These are phyloP conservation scores for Neonectria coccinea DNA, from an alignment of 2,329 filamentous ascomycete genomes.

Conservation along the genomic window DNA sequence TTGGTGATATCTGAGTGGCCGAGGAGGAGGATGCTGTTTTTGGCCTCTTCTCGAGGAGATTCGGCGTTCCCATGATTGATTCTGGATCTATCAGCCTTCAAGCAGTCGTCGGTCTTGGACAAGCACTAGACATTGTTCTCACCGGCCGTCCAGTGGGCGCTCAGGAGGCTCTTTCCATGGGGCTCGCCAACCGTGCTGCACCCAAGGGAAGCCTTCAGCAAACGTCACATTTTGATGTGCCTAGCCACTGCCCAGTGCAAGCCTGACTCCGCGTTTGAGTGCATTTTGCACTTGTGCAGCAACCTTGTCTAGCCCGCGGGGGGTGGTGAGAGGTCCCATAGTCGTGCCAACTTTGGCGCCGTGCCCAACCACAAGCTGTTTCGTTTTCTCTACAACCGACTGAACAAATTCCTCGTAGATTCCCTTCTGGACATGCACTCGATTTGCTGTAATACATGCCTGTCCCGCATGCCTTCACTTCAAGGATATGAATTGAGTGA, in stretches of 20 bases:
- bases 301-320: conserved; percentile 43
- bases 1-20: conserved; percentile 65
- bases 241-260: no score
- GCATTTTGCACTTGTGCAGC: conserved; percentile 28
- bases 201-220: conserved; percentile 53
- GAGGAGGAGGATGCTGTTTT: conserved; percentile 66
- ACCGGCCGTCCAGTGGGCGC: conserved; percentile 59
- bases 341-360: conserved; percentile 36
- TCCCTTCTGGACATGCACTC: conserved; percentile 67
- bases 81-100: conserved; percentile 65
- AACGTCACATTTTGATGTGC: no score
- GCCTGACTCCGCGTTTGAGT: not conserved
- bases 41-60: conserved; percentile 67
- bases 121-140: conserved; percentile 68
- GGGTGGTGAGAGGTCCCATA: conserved; percentile 45
- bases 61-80: conserved; percentile 49
- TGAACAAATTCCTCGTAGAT: conserved; percentile 77
- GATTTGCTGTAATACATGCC: conserved; percentile 73
- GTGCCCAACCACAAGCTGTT: conserved; percentile 17
- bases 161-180: conserved; percentile 62
- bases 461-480: conserved; percentile 75
- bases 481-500: conserved; percentile 68
- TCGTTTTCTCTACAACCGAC: conserved; percentile 13
- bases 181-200: conserved; percentile 65
- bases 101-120: conserved; percentile 62